Evolutionary conservation across 108 stramenopile genomes (phyloP), one percentile per base, ranked within the genome.

Genomic region (Pseudonitzschia pungens): DNA sequence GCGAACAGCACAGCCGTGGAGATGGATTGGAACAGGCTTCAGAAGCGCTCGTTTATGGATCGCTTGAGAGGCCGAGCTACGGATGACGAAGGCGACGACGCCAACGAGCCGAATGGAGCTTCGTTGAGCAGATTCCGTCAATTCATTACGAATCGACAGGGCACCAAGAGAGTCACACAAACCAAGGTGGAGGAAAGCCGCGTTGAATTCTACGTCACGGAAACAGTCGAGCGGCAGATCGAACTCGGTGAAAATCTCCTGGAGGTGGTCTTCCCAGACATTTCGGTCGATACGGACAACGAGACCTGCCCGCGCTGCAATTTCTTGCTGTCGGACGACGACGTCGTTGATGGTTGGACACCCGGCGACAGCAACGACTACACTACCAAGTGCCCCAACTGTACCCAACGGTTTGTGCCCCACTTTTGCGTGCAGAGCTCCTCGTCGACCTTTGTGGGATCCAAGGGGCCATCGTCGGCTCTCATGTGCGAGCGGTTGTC

Each of bases 11-110:
- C 92, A 14, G 84, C 88, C 31, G 81, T 91, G 20, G 92, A 93
- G 60, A 87, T 93, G 89, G 89, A 93, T 64, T 93, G 92, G 92
- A 93, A 91, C 68, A 89, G 77, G 50, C 83, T 93, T 22, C 87
- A 88, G 55, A 91, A 88, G 62, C 84, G 87, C 20, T 81, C 89
- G 18, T 86, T 89, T 75, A 69, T 87, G n/a, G 92, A 89, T 65
- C 86, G 81, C 48, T 54, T 92, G 22, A 75, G 70, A 16, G 83
- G 84, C 16, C 84, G 77, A n/a, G 82, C 53, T 41, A 72, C 72
- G 31, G 83, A 67, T 11, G 74, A 78, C 43, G 81, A 76, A 27
- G 84, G 86, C 9, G 84, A 84, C 68, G 85, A 83, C 3, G 74
- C 71, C 20, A 78, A 60, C 32, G 83, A 82, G 15, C 69, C 72